Percentiles rank a stretch among this genome's conserved stretches.
phyloP scores from a whole-genome alignment of 345 rosid species.

The Eucalyptus cloeziana region DNA sequence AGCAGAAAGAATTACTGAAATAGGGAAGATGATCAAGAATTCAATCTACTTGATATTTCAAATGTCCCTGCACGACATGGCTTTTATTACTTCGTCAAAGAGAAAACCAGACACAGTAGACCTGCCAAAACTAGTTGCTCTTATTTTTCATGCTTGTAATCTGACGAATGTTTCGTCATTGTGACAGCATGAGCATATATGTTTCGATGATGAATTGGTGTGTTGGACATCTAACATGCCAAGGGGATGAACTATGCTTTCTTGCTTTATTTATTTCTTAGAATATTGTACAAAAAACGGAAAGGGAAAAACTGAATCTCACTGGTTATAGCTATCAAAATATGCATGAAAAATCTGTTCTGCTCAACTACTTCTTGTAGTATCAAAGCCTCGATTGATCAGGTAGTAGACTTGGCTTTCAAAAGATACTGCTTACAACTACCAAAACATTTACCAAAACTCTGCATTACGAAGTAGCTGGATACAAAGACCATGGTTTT shows the following conservation, averaged over 20 bases:
- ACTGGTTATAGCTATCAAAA: background rate
- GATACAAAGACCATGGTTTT: background rate
- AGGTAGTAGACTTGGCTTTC: background rate
- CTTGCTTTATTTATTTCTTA: background rate
- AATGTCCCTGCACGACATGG: too few relatives aligned
- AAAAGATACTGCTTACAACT: background rate
- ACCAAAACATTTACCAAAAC: background rate
- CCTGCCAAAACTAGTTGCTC: background rate
- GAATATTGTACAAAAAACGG: background rate
- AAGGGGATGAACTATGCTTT: background rate
- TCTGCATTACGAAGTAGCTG: background rate
- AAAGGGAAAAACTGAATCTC: background rate
- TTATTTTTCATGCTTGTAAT: background rate
- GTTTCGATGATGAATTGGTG: background rate
- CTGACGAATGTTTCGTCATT: background rate
- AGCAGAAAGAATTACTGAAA: too few relatives aligned
- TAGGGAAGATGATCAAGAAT: too few relatives aligned
- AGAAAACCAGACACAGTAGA: background rate
- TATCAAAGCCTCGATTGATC: background rate
- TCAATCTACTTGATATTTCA: too few relatives aligned
- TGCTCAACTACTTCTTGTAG: background rate
- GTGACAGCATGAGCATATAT: background rate
- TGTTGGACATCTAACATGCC: background rate
- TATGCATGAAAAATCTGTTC: background rate
- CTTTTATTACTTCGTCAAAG: too few relatives aligned